Conservation (phyloP, 768 basidiomycete species). For the Termitomyces sp. region DNA sequence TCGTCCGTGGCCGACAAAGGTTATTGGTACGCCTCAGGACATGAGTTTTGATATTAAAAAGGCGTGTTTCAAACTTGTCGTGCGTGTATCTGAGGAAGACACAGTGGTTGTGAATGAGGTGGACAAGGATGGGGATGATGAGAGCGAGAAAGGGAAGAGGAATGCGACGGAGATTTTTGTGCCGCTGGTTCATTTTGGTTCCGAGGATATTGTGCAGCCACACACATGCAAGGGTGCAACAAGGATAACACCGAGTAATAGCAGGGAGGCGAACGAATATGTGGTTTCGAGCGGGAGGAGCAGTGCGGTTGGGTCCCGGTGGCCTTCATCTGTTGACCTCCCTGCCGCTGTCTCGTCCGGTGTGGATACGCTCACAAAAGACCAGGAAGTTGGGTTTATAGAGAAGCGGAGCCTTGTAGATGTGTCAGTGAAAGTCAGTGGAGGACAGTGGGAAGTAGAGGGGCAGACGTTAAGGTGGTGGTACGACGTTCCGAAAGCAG, state of each 20-base stretch:
- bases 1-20: conserved; percentile 75
- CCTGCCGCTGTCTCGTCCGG: conserved; percentile 1
- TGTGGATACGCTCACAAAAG: not conserved
- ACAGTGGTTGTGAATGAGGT: conserved; percentile 21
- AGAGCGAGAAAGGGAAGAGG: conserved; percentile 18
- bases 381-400: not conserved
- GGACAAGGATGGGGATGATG: conserved; percentile 18
- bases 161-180: conserved; percentile 87
- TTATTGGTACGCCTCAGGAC: conserved; percentile 61
- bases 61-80: conserved; percentile 63
- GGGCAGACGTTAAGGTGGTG: conserved; percentile 51
- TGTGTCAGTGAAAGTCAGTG: conserved; percentile 38
- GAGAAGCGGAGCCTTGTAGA: conserved; percentile 28
- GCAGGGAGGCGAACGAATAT: conserved; percentile 13
- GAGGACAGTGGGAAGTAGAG: conserved; percentile 36
- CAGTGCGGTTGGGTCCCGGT: conserved; percentile 11
- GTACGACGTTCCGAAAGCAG: conserved; percentile 39
- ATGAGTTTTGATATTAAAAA: conserved; percentile 74
- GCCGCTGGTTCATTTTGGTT: conserved; percentile 86
- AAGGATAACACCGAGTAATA: conserved; percentile 2
- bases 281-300: conserved; percentile 5
- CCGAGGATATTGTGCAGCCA: conserved; percentile 8
- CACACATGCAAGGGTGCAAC: not conserved
- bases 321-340: conserved; percentile 12
- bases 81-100: conserved; percentile 61